Conservation (phyloP, 139 green algal genomes). For the Chlamydomonas incerta region DNA sequence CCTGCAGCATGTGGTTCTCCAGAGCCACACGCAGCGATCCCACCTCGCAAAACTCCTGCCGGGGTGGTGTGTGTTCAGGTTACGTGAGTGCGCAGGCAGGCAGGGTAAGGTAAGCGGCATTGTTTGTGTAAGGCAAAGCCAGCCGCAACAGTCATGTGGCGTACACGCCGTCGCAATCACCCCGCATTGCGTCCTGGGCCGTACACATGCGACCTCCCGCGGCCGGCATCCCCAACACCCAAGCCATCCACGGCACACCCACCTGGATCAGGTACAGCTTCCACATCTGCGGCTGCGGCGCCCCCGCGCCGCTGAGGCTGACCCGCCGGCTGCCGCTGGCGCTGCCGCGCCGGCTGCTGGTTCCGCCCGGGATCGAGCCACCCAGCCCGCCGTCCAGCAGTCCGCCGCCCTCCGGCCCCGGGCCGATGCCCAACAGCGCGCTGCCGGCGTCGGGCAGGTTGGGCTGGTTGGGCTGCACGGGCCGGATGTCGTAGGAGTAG, state of each 20-base stretch:
- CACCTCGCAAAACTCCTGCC: slow-evolving; percentile 49
- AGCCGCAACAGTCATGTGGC: too few species aligned
- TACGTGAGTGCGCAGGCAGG: too few species aligned
- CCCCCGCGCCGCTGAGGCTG: background rate
- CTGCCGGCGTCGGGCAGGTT: background rate
- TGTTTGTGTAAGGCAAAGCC: background rate
- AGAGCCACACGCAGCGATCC: slow-evolving; percentile 35
- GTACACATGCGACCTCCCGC: too few species aligned
- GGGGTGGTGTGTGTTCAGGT: background rate
- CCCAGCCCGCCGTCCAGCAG: background rate
- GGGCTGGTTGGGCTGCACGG: background rate
- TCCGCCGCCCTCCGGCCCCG: background rate
- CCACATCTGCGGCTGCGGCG: background rate
- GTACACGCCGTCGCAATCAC: too few species aligned
- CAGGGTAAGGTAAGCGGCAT: background rate
- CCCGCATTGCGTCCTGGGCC: too few species aligned
- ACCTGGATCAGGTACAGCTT: slow-evolving; percentile 40
- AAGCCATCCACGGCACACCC: background rate
- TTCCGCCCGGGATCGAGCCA: background rate
- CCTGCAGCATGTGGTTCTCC: slow-evolving; percentile 22
- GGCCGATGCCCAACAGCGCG: slow-evolving; percentile 37
- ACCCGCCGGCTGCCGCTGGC: background rate
- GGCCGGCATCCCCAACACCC: too few species aligned
- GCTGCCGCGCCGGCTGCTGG: background rate
- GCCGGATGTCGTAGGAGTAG: slow-evolving; percentile 45